A percentile compares a stretch with the other conserved stretches of the same genome.
Evolutionary conservation across 129 eudicot genomes (phyloP).

Genomic region (Smallanthus sonchifolius): DNA sequence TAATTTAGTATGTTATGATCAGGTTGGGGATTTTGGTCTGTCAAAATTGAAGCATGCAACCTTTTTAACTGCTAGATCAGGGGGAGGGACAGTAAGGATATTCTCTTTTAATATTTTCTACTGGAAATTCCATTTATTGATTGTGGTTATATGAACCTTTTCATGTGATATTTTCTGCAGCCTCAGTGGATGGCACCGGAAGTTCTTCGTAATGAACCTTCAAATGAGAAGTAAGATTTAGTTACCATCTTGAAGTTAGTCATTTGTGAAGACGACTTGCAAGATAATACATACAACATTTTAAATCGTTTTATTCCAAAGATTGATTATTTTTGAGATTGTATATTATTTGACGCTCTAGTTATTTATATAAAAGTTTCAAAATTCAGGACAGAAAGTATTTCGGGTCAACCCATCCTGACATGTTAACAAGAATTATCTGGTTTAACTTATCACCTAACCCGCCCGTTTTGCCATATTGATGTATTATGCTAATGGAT

Average conservation of each 20-base stretch:
- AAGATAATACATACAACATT: not conserved
- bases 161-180: slow-evolving; percentile 41
- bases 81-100: slow-evolving; percentile 74
- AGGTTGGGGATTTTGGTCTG: slow-evolving; percentile 96
- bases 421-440: not conserved
- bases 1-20: slow-evolving; percentile 14
- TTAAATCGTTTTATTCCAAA: not conserved
- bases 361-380: not conserved
- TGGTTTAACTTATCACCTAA: not conserved
- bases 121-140: not conserved
- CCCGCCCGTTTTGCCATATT: not conserved
- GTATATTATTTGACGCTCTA: not conserved
- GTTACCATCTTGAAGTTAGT: not conserved
- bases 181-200: slow-evolving; percentile 99
- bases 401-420: not conserved
- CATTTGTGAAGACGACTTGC: not conserved
- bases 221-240: slow-evolving; percentile 75
- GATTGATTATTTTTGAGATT: not conserved
- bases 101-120: not conserved
- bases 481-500: not conserved
- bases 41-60: slow-evolving; percentile 78
- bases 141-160: not conserved
- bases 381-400: not conserved
- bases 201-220: slow-evolving; percentile 85
- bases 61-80: slow-evolving; percentile 75